Conservation (phyloP, 78 protist genomes). For the Planoprotostelium fungivorum region DNA sequence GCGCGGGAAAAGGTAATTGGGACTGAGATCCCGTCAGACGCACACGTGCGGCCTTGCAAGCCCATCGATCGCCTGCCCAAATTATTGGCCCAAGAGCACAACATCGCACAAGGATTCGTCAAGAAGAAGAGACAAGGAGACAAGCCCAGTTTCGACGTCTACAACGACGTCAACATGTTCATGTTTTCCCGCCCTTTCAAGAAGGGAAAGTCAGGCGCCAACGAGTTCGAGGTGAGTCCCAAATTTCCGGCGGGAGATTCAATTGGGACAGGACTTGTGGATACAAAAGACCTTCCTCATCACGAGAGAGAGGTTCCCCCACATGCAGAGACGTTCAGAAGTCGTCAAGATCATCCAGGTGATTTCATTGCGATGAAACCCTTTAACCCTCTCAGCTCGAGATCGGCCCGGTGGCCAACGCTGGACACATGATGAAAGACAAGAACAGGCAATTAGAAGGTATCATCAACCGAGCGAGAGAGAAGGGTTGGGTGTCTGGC, state of each 20-base stretch:
- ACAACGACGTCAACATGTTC: slow-evolving; percentile 47
- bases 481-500: slow-evolving; percentile 21
- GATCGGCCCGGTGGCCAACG: slow-evolving; percentile 49
- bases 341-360: slow-evolving; percentile 4
- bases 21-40: not conserved
- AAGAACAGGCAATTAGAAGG: slow-evolving; percentile 42
- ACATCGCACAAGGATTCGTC: not conserved
- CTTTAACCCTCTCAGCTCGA: slow-evolving; percentile 26
- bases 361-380: not conserved
- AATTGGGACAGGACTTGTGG: slow-evolving; percentile 61
- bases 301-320: slow-evolving; percentile 56
- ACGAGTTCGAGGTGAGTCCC: not conserved
- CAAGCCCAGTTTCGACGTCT: slow-evolving; percentile 18
- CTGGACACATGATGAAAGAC: slow-evolving; percentile 20
- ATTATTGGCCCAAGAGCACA: not conserved
- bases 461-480: slow-evolving; percentile 8
- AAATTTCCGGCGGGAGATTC: no score
- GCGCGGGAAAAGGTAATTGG: no score
- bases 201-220: not conserved
- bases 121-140: not conserved
- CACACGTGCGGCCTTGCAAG: not conserved
- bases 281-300: slow-evolving; percentile 31
- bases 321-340: slow-evolving; percentile 55
- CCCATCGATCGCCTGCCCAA: not conserved
- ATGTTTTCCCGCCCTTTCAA: slow-evolving; percentile 38